phyloP scores from a whole-genome alignment of 495 filamentous ascomycete species.

The Aspergillus sclerotiicarbonarius region DNA sequence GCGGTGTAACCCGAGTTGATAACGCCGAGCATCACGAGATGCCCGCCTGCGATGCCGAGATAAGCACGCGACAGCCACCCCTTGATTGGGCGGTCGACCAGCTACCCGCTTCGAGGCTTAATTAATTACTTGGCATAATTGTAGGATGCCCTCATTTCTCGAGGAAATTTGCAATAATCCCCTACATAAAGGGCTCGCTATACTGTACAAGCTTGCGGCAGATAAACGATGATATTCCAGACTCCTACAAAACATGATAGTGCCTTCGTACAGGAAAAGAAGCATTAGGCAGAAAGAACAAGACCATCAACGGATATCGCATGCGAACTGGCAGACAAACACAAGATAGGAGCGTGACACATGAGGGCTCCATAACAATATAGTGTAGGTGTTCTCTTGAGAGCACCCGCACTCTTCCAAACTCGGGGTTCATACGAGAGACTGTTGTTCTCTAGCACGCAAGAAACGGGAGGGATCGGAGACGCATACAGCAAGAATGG shows the following conservation, averaged over 20 bases:
- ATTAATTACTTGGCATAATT: too few relatives aligned
- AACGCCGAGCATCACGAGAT: conserved; percentile 8
- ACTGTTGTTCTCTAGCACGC: conserved; percentile 16
- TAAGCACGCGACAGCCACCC: conserved; percentile 3
- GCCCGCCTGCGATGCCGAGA: background rate
- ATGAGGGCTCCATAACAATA: conserved; percentile 18
- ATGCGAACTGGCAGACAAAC: conserved; percentile 16
- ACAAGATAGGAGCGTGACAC: conserved; percentile 15
- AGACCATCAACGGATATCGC: conserved; percentile 11
- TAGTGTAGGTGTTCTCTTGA: conserved; percentile 11
- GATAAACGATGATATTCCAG: conserved; percentile 20
- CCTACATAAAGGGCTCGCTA: too few relatives aligned
- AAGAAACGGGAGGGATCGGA: conserved; percentile 1
- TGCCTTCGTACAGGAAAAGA: conserved; percentile 5
- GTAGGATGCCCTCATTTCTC: too few relatives aligned
- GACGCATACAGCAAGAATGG: conserved; percentile 1
- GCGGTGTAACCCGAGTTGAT: conserved; percentile 4
- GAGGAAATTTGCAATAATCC: too few relatives aligned
- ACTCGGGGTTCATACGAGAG: background rate
- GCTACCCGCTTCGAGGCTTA: too few relatives aligned
- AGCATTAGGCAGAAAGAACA: conserved; percentile 11
- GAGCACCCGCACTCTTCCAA: conserved; percentile 5
- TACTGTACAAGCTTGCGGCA: background rate
- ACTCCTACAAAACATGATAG: conserved; percentile 27
- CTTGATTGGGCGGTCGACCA: background rate